Base-by-base conservation (phyloP, 1,139 yeast species). In the Candida gigantensis region DNA sequence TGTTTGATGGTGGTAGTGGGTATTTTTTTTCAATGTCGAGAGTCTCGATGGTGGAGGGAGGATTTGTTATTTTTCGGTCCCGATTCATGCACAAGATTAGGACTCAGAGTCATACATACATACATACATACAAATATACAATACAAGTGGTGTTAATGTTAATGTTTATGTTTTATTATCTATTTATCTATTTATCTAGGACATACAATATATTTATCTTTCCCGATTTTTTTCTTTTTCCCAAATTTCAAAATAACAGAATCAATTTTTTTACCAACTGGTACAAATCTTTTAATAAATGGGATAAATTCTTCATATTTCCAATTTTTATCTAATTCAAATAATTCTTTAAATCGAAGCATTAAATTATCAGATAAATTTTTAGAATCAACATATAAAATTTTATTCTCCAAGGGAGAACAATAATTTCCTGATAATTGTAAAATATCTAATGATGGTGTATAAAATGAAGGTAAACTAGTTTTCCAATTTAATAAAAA, bases 211-310 rank as follows among this genome's bases (percentile, higher is more conserved):
- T 48, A 51, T 39, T 50, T 57, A 30, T 67, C 69, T 47, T 72
- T 75, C 2, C 84, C 86, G 8, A 72, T 58, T 32, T 73, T 72
- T 53, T 74, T 80, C 58, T 81, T 81, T 47, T 78, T 75, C 2
- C 94, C 95, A 57, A 69, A 84, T 58, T 89, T 89, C 69, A 88
- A 69, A 12, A 88, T 72, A 45, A 86, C 77, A 35, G 77, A 73
- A 38, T 88, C 96, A 8, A 77, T 60, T 55, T 84, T 85, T 41
- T 80, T 60, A 1, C 75, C 76, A 26, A 70, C 63, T 2, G 73
- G 72, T 40, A 83, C 76, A 38, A 79, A 65, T 16, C 77, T 80
- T 19, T 61, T 62, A 5, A 90, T 65, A 49, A 77, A 86, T 1
- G 96, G 96, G 15, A 67, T 64, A 18, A 92, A 73, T 33, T 89